Percentiles rank a stretch among this genome's conserved stretches.
phyloP scores from a whole-genome alignment of 371 early-diverging fungal genomes.

The Syncephalastrum monosporum region DNA sequence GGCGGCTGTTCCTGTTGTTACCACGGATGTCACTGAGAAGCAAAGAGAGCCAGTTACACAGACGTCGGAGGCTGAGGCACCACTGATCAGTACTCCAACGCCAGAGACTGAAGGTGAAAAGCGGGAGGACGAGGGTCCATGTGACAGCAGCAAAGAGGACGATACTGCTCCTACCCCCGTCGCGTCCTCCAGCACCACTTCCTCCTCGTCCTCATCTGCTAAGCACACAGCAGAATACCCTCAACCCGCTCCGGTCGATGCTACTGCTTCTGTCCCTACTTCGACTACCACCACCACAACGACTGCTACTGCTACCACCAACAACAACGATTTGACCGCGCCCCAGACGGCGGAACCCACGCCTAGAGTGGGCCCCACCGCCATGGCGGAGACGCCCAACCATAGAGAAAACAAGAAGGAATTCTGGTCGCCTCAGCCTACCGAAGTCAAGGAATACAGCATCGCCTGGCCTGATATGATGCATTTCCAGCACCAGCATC shows the following conservation, averaged over 20 bases:
- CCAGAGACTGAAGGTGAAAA: slow-evolving; percentile 2
- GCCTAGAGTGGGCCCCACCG: not conserved
- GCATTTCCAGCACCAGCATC: slow-evolving; percentile 4
- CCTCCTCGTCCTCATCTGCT: slow-evolving; percentile 12
- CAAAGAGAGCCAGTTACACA: slow-evolving; percentile 18
- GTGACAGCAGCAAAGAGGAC: slow-evolving; percentile 2
- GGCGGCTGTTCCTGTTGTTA: too few relatives aligned
- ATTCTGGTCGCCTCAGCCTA: not conserved
- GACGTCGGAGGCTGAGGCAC: slow-evolving; percentile 3
- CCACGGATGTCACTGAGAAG: slow-evolving; percentile 9
- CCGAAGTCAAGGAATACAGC: slow-evolving; percentile 3
- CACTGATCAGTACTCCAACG: not conserved
- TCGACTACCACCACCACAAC: slow-evolving; percentile 5
- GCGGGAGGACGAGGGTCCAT: not conserved
- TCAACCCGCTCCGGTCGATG: not conserved
- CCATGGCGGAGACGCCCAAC: not conserved
- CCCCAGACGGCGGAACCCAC: slow-evolving; percentile 1
- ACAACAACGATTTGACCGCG: slow-evolving; percentile 4
- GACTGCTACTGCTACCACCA: slow-evolving; percentile 1
- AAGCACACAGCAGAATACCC: slow-evolving; percentile 7
- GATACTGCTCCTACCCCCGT: slow-evolving; percentile 9
- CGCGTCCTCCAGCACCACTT: slow-evolving; percentile 12
- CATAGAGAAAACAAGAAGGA: slow-evolving; percentile 2
- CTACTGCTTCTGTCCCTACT: not conserved
- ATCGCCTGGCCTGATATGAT: slow-evolving; percentile 17